Base-by-base conservation (phyloP, 805 yeast genomes). In the Kuraishia hungarica region DNA sequence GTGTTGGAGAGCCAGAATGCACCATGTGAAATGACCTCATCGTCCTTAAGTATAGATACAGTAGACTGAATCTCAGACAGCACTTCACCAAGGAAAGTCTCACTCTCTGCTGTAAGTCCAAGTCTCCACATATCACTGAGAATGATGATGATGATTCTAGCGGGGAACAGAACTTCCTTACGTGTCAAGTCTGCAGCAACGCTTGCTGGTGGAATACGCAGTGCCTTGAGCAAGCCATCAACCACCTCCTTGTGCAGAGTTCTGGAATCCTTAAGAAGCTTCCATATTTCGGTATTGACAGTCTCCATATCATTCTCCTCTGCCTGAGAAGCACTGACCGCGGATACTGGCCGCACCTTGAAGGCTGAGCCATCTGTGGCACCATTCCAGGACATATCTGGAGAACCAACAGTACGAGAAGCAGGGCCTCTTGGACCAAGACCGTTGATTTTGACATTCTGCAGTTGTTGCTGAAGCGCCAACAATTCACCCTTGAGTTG, bases 1-100 rank as follows among this genome's bases (percentile, higher is more conserved):
- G 96, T 92, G 72, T 94, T 94, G 2, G 97, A 89, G 60, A 94
- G 78, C 99, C 99, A 94, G 76, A 92, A 94, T 0, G 97, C 96
- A 61, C 97, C 98, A 62, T 90, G 90, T 51, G 90, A 83, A 64
- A 92, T 85, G 39, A 90, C 84, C 61, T 89, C 96, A 57, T 88
- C 96, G 55, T 93, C 97, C 61, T 86, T 86, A 65, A 87, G 77
- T n/a, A 77, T 72, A 53, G 87, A 79, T 19, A 93, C 96, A 58
- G 88, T 84, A 53, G 81, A 83, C 74, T 93, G 98, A 61, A 94
- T 90, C 1, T 88, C 87, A 28, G 89, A 82, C 67, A 93, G 78
- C 2, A 91, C 96, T 67, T 87, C 92, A 51, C 97, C 97, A 58
- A 94, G 74, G 67, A 94, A 88, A 55, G 83, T 84, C 74, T 94